Conservation (phyloP, 257 asterid species). For the Rubia yunnanensis region DNA sequence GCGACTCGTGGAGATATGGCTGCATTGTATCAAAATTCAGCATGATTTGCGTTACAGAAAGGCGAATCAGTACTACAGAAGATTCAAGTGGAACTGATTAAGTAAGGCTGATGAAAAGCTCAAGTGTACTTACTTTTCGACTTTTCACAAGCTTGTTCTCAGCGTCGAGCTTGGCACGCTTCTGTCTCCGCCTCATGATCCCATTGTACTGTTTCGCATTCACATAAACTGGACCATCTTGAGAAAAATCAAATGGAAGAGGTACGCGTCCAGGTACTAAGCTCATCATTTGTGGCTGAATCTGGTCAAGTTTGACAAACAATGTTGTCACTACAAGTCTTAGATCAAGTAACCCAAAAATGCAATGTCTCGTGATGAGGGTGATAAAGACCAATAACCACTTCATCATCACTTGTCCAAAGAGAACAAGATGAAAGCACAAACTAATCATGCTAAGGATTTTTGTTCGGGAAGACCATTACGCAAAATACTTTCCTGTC, state of each 20-base stretch:
- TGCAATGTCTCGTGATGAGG: too few relatives aligned
- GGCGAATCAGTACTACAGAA: background rate
- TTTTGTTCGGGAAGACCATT: too few relatives aligned
- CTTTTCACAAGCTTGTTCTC: constrained; percentile 74
- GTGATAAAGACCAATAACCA: too few relatives aligned
- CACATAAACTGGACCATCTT: constrained; percentile 85
- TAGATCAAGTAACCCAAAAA: background rate
- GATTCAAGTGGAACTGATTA: background rate
- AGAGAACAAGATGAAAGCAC: too few relatives aligned
- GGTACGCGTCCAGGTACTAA: constrained; percentile 59
- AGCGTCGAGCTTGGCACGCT: constrained; percentile 93
- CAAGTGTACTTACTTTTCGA: constrained; percentile 53
- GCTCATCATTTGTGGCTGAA: constrained; percentile 60
- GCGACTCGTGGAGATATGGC: constrained; percentile 98
- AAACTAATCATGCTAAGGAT: too few relatives aligned
- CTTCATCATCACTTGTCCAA: too few relatives aligned
- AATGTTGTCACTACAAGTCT: background rate
- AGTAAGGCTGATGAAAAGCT: background rate
- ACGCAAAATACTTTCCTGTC: too few relatives aligned
- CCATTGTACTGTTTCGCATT: constrained; percentile 91
- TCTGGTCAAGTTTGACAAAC: constrained; percentile 18
- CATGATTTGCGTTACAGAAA: background rate
- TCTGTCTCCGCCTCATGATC: constrained; percentile 81
- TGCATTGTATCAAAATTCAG: constrained; percentile 22
- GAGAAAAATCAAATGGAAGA: constrained; percentile 71